Base-by-base conservation (phyloP, 1,284 basidiomycete genomes). In the Tylopilus sp. region DNA sequence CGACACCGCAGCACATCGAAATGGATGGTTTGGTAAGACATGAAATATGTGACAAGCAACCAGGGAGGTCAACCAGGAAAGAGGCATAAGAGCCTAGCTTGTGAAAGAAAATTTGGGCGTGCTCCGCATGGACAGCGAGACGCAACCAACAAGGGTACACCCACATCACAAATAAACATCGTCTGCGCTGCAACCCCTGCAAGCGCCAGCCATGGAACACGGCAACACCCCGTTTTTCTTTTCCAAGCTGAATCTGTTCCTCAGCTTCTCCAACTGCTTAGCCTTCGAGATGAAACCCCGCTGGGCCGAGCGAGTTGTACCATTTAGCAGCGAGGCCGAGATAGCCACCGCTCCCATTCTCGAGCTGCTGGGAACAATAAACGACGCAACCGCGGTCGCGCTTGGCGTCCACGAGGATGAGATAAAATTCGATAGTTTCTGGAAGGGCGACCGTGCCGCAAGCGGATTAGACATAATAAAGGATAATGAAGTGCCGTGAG, bases 211-310 rank as follows among this genome's bases (percentile, higher is more conserved):
- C 59, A 56, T 61, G 21, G 46, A 58, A 60, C 58, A 63, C 57
- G 60, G 59, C 61, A 41, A 55, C 56, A 46, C 60, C 49, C 51
- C 60, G 41, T 55, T 66, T 59, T 59, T 74, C 72, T 55, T 64
- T 62, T 74, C 71, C 38, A 69, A 61, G 55, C 75, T 71, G 61
- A 87, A 66, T 54, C 79, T 75, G 36, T 65, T 58, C 60, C 71
- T 74, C 56, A 88, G 67, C 64, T 76, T 81, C 59, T 77, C 75
- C 57, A 88, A 64, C 62, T 89, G 85, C 55, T 70, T 76, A 58
- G 82, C 75, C 59, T 77, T 82, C 18, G 81, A 74, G 41, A 85
- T 78, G 59, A 72, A 84, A 40, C 65, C 67, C 71, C 58, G 55
- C 61, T 66, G 55, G 49, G 55, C 42, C 31, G 51, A 28, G 54